Percentiles rank a stretch among this genome's conserved stretches.
phyloP scores from a whole-genome alignment of 257 asterid species.

The Solanum commersonii region DNA sequence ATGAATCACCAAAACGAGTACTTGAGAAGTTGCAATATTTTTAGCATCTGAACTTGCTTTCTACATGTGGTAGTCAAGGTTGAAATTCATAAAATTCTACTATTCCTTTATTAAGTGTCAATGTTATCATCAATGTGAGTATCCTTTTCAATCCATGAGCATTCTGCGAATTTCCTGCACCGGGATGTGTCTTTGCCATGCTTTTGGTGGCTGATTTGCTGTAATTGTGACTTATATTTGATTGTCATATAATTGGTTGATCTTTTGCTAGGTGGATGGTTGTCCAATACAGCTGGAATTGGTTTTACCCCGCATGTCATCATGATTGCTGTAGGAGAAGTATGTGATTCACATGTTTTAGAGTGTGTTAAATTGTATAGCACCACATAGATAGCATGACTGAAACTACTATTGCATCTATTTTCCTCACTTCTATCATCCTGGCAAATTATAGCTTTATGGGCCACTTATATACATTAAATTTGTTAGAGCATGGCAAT shows the following conservation, averaged over 20 bases:
- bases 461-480: background rate
- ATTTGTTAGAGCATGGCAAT: background rate
- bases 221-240: background rate
- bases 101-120: background rate
- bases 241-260: constrained; percentile 3
- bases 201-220: background rate
- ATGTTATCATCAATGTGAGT: background rate
- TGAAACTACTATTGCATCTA: background rate
- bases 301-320: constrained; percentile 69
- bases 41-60: background rate
- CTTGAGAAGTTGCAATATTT: background rate
- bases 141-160: background rate
- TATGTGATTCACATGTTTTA: constrained; percentile 16
- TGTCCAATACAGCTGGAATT: constrained; percentile 48
- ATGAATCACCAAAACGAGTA: background rate
- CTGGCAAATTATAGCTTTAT: background rate
- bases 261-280: constrained; percentile 57
- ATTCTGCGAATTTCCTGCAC: background rate
- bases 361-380: background rate
- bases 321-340: constrained; percentile 64
- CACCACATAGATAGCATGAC: background rate
- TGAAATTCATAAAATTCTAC: background rate
- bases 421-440: background rate
- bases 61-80: background rate
- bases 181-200: background rate